These are phyloP conservation scores for Alternaria dauci DNA, from an alignment of 2,329 filamentous ascomycete genomes.

Conservation along the genomic window DNA sequence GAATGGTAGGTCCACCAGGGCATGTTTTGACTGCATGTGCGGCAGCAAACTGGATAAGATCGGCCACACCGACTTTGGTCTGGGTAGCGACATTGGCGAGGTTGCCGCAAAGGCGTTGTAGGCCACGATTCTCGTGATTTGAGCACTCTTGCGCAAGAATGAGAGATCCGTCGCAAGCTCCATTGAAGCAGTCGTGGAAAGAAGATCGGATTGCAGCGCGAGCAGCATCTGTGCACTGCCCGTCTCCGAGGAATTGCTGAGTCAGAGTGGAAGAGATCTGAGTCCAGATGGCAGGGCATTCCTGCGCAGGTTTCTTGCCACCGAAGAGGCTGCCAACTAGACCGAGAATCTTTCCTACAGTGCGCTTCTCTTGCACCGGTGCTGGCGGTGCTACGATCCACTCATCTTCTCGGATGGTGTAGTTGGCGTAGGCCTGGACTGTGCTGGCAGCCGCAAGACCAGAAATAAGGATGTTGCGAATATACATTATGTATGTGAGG, in stretches of 20 bases:
- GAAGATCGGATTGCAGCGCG: conserved; percentile 46
- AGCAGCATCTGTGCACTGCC: conserved; percentile 48
- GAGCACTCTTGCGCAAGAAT: conserved; percentile 49
- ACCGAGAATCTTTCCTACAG: conserved; percentile 20
- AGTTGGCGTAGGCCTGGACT: conserved; percentile 35
- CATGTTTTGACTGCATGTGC: conserved; percentile 50
- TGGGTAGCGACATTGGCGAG: conserved; percentile 52
- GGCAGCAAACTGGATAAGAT: conserved; percentile 50
- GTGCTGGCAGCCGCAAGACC: conserved; percentile 38
- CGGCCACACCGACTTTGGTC: conserved; percentile 49
- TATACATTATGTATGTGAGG: conserved; percentile 43
- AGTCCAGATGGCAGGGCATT: conserved; percentile 45
- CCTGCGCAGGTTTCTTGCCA: conserved; percentile 8
- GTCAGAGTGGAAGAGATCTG: conserved; percentile 46
- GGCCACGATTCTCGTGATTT: conserved; percentile 53
- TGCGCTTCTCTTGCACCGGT: conserved; percentile 26
- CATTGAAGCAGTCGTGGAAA: conserved; percentile 51
- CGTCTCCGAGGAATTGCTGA: conserved; percentile 42
- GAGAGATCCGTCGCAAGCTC: conserved; percentile 48
- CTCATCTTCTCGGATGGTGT: conserved; percentile 28
- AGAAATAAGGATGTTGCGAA: conserved; percentile 38
- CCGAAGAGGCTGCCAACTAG: conserved; percentile 15
- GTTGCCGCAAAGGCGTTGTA: conserved; percentile 54
- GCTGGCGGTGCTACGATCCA: conserved; percentile 7
- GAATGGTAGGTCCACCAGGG: conserved; percentile 45